phyloP scores from a whole-genome alignment of 1,139 yeast species.

The Neolecta irregularis region DNA sequence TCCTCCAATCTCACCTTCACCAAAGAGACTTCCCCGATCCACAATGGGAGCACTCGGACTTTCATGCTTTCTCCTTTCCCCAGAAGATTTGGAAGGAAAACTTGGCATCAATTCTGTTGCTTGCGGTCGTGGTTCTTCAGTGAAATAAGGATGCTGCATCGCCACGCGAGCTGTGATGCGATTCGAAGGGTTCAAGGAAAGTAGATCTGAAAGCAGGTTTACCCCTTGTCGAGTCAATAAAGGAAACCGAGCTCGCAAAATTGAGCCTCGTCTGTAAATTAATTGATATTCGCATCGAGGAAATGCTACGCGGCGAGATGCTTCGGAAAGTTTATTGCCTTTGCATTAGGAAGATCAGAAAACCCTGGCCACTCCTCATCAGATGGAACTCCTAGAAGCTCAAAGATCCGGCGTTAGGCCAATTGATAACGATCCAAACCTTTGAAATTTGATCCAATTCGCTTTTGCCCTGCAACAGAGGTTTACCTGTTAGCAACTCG shows the following conservation, averaged over 20 bases:
- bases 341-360: constrained; percentile 17
- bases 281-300: neutral
- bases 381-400: constrained; percentile 16
- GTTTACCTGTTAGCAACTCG: constrained; percentile 39
- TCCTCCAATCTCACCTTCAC: no score
- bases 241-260: constrained; percentile 14
- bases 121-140: constrained; percentile 34
- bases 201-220: constrained; percentile 43
- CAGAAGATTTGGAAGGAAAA: constrained; percentile 15
- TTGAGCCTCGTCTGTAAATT: constrained; percentile 9
- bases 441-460: constrained; percentile 40
- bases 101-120: constrained; percentile 16
- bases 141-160: constrained; percentile 59
- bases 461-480: constrained; percentile 39
- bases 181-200: constrained; percentile 72
- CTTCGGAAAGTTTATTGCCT: constrained; percentile 13
- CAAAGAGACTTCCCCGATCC: no score
- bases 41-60: constrained; percentile 1
- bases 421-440: constrained; percentile 18
- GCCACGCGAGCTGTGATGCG: constrained; percentile 67
- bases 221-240: constrained; percentile 31
- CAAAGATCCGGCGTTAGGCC: constrained; percentile 10
- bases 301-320: neutral
- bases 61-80: neutral
- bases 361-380: constrained; percentile 19